Percentiles rank a stretch among this genome's conserved stretches.
Conservation (phyloP, 2,329 filamentous ascomycete species). For the Trichoderma brevicompactum region DNA sequence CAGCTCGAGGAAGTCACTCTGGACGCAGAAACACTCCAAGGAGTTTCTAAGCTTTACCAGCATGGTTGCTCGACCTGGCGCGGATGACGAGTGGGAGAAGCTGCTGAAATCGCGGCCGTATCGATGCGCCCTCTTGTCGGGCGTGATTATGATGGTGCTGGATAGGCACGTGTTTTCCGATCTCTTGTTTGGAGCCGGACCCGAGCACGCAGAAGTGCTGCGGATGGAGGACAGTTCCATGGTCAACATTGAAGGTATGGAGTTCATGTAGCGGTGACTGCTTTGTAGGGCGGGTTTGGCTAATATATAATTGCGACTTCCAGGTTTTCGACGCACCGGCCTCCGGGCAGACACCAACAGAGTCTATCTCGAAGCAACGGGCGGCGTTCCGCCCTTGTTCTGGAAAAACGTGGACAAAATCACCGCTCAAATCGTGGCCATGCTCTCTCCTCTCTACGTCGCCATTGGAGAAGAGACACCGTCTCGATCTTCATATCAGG, state of each 20-base stretch:
- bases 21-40: constrained; percentile 33
- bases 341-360: constrained; percentile 37
- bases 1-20: constrained; percentile 32
- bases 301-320: not conserved
- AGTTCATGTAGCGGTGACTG: not conserved
- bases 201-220: constrained; percentile 35
- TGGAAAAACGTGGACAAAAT: constrained; percentile 41
- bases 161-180: constrained; percentile 37
- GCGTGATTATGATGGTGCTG: constrained; percentile 39
- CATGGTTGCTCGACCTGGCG: constrained; percentile 38
- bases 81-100: constrained; percentile 37
- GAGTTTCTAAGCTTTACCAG: constrained; percentile 37
- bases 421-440: constrained; percentile 32
- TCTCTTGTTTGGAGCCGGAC: constrained; percentile 41
- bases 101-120: constrained; percentile 35
- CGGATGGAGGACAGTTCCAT: constrained; percentile 35
- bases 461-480: constrained; percentile 30
- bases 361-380: constrained; percentile 33
- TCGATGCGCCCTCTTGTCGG: constrained; percentile 37
- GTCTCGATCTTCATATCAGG: constrained; percentile 33
- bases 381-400: constrained; percentile 36
- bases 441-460: constrained; percentile 37
- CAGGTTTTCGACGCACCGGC: constrained; percentile 40
- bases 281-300: not conserved
- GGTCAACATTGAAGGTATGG: constrained; percentile 38